Conservation (phyloP, 2,329 filamentous ascomycete genomes). For the Sclerotinia spermophila region DNA sequence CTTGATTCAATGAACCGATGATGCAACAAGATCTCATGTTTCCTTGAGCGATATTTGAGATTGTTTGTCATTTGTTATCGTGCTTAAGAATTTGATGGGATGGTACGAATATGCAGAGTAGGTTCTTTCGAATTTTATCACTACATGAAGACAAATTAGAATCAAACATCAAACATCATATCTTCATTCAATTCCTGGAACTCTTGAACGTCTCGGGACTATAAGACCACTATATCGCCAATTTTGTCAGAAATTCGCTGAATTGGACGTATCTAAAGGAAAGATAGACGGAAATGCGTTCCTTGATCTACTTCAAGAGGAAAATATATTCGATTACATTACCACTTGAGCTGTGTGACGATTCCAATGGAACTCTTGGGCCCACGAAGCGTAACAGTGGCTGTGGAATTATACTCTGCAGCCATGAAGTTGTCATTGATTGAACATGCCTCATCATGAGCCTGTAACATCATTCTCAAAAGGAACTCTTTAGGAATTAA, state of each 20-base stretch:
- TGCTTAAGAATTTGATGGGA: background rate
- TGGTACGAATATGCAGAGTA: background rate
- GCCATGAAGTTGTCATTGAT: background rate
- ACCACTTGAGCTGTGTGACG: background rate
- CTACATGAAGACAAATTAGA: background rate
- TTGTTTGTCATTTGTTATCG: background rate
- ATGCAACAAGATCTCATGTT: too few species aligned
- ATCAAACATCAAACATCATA: background rate
- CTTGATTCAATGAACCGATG: too few species aligned
- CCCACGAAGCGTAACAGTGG: background rate
- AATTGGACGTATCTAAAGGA: background rate
- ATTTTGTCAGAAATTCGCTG: background rate
- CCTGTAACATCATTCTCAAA: background rate
- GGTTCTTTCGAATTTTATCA: rapidly evolving
- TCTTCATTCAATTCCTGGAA: background rate
- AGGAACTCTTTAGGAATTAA: too few species aligned
- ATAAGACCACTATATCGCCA: background rate
- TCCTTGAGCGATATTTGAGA: background rate
- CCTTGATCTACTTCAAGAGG: background rate
- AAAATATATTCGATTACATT: background rate
- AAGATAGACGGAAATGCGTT: background rate
- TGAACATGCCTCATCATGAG: background rate
- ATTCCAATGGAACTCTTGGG: background rate
- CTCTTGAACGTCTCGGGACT: rapidly evolving
- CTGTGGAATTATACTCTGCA: background rate